Conservation (phyloP, 805 yeast species). For the Candida berthetii region DNA sequence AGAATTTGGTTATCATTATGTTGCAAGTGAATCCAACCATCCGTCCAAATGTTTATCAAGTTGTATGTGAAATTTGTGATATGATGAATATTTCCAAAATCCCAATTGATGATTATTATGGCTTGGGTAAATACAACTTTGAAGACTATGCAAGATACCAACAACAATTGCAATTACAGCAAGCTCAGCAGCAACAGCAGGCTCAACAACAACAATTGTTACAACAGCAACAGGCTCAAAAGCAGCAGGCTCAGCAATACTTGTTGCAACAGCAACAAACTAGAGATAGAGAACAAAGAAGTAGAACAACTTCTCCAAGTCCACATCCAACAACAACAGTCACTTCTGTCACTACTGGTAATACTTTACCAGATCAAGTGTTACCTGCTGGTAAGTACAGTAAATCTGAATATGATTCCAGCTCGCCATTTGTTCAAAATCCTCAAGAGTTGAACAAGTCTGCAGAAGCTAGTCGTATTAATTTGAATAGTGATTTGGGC, state of each 20-base stretch:
- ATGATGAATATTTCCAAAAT: conserved; percentile 45
- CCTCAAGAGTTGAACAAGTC: neutral
- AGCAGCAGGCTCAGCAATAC: conserved; percentile 10
- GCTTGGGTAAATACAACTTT: conserved; percentile 49
- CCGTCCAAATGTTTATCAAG: conserved; percentile 86
- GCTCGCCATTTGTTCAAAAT: conserved; percentile 12
- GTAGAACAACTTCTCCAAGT: neutral
- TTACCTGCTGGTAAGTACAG: conserved; percentile 5
- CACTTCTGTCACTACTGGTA: neutral
- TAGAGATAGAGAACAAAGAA: neutral
- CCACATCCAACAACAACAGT: neutral
- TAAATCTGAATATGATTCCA: conserved; percentile 11
- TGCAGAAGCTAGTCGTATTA: neutral
- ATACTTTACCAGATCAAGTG: neutral
- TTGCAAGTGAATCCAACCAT: conserved; percentile 75
- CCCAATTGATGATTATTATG: conserved; percentile 38
- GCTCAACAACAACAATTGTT: conserved; percentile 14
- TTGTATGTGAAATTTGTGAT: conserved; percentile 54
- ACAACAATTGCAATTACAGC: conserved; percentile 26
- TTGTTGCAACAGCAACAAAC: conserved; percentile 3
- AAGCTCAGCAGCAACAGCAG: conserved; percentile 31
- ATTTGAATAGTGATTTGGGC: conserved; percentile 2
- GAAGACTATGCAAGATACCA: conserved; percentile 50
- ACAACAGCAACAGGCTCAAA: conserved; percentile 27
- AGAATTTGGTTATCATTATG: conserved; percentile 70